Evolutionary conservation across 2,329 filamentous ascomycete genomes (phyloP), one percentile per base, ranked within the genome.

Genomic region (Penicillium brevicompactum): DNA sequence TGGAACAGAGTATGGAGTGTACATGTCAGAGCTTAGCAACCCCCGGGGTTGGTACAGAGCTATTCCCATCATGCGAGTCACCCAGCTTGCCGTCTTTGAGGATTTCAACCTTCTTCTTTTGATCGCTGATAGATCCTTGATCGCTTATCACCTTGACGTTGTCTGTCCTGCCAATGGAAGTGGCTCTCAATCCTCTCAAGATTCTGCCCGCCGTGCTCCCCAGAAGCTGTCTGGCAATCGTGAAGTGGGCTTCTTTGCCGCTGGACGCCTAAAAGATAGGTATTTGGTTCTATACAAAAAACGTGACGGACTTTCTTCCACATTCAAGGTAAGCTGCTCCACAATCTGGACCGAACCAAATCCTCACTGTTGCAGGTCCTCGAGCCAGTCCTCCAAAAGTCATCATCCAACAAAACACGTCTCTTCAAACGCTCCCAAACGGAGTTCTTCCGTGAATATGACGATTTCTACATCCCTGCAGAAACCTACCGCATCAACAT

Each of bases 221-320:
- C 93, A 97, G 71, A 91, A 93, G 66, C 82, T 99, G 32, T 90
- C 87, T 2, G 87, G 88, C 27, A 89, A 88, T 61, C 90, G 94
- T 70, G 94, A 99, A 69, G 92, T 99, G 18, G 90, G 92, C 13
- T 99, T 97, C 80, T 99, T 99, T 72, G 91, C 92, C 14, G 94
- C 92, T 1, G 94, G 93, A 9, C 87, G 90, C 56, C 97, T 99
- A 92, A 99, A 99, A 80, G 94, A 99, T 58, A 86, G 94, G 7
- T 92, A 89, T 62, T 80, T 99, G 7, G 87, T 99, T 27, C 93
- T 99, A 73, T 99, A 97, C 83, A 97, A 97, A 78, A 95, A 95
- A 72, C 90, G 91, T 59, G 94, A 97, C 71, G 89, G 89, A 27
- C 82, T 97, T 58, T 91, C 92, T 66, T 97, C 91, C 22, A 96